Conservation (phyloP, 2,329 filamentous ascomycete species). For the Aureobasidium musti region DNA sequence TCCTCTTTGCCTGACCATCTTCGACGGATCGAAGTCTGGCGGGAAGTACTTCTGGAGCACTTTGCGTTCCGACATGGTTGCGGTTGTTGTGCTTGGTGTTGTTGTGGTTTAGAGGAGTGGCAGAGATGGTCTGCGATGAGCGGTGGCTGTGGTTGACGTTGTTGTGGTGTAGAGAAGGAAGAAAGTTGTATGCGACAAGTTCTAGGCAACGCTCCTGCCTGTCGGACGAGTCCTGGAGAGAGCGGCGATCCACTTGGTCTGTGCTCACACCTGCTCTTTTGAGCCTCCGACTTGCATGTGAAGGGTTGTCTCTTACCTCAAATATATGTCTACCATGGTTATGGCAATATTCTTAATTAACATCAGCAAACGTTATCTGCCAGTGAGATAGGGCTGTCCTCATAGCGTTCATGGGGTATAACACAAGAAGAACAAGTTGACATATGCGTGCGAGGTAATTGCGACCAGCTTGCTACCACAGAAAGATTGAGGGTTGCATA, state of each 20-base stretch:
- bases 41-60: slow-evolving; percentile 69
- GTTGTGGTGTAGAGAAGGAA: not conserved
- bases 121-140: not conserved
- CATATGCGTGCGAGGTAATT: too few relatives aligned
- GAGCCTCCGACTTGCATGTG: not conserved
- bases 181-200: not conserved
- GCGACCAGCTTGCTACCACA: too few relatives aligned
- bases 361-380: too few relatives aligned
- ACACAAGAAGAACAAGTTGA: too few relatives aligned
- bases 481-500: too few relatives aligned
- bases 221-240: not conserved
- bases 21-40: slow-evolving; percentile 85
- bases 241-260: not conserved
- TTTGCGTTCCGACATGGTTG: slow-evolving; percentile 80
- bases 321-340: too few relatives aligned
- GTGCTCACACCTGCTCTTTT: not conserved
- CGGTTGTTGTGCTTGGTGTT: slow-evolving; percentile 9
- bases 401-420: too few relatives aligned
- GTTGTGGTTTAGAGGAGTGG: too few relatives aligned
- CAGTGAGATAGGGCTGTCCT: too few relatives aligned
- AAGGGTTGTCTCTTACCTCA: not conserved
- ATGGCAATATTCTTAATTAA: too few relatives aligned
- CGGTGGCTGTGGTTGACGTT: not conserved
- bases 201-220: not conserved
- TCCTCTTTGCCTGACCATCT: slow-evolving; percentile 66